Evolutionary conservation across 2,329 filamentous ascomycete species (phyloP).

Genomic region (Cytospora leucostoma): DNA sequence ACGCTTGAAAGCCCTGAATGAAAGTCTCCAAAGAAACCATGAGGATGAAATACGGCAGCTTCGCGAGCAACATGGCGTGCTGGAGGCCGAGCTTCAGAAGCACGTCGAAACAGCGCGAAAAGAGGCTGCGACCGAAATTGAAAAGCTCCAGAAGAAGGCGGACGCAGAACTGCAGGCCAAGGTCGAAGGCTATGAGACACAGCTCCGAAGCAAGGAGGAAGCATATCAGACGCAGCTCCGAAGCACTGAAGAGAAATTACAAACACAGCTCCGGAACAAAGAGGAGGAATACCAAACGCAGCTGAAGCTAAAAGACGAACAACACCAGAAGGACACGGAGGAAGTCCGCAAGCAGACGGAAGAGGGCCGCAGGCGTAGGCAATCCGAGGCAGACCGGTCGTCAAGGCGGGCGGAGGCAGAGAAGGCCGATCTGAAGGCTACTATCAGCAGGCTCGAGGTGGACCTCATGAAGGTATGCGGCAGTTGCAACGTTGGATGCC

Average conservation of each 20-base stretch:
- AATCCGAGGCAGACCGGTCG: slow-evolving; percentile 46
- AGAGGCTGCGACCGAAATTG: slow-evolving; percentile 31
- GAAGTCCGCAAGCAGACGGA: slow-evolving; percentile 51
- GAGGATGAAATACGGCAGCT: slow-evolving; percentile 62
- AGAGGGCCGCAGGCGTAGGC: slow-evolving; percentile 35
- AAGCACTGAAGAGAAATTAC: slow-evolving; percentile 15
- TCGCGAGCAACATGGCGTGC: slow-evolving; percentile 44
- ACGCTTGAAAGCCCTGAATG: slow-evolving; percentile 57
- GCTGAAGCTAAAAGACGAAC: slow-evolving; percentile 36
- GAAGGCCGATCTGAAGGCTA: slow-evolving; percentile 62
- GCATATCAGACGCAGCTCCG: slow-evolving; percentile 16
- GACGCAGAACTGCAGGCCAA: slow-evolving; percentile 48
- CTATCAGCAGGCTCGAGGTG: slow-evolving; percentile 62
- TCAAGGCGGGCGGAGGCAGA: slow-evolving; percentile 59
- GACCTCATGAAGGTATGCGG: slow-evolving; percentile 58
- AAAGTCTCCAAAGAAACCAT: slow-evolving; percentile 70
- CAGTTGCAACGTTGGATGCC: neutral
- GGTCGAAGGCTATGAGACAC: neutral
- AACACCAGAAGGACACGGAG: slow-evolving; percentile 42
- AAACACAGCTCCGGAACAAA: slow-evolving; percentile 27
- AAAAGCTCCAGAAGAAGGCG: slow-evolving; percentile 48
- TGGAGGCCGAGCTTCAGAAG: slow-evolving; percentile 42
- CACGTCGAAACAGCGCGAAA: slow-evolving; percentile 24
- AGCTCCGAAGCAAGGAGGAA: slow-evolving; percentile 13
- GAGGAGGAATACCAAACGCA: slow-evolving; percentile 28